Evolutionary conservation across 2,329 filamentous ascomycete genomes (phyloP).

Genomic region (Colletotrichum sp.): DNA sequence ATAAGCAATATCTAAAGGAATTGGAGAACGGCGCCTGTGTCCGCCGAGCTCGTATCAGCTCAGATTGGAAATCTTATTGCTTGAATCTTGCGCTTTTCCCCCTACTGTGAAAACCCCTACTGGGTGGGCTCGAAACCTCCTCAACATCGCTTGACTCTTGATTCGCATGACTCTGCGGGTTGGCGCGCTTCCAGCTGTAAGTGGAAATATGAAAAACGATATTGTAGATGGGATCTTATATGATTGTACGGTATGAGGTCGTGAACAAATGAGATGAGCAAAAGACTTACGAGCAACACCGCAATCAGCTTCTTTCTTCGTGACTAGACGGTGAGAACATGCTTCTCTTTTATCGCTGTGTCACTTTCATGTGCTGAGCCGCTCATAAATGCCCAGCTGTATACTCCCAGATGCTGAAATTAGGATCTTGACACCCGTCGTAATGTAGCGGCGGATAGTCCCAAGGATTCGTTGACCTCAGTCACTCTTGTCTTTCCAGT

Average conservation of each 20-base stretch:
- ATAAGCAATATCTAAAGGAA: rapidly evolving
- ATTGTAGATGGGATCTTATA: background rate
- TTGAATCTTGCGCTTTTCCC: background rate
- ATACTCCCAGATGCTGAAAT: background rate
- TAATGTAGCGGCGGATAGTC: background rate
- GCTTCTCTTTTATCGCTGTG: background rate
- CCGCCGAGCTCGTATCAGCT: background rate
- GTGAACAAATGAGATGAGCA: background rate
- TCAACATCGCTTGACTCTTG: background rate
- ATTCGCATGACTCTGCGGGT: background rate
- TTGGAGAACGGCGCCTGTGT: background rate
- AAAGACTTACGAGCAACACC: background rate
- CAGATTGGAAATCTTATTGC: background rate
- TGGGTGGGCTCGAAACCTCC: no score
- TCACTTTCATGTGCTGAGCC: background rate
- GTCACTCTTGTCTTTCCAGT: background rate
- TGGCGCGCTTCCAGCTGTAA: background rate
- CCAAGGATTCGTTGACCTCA: background rate
- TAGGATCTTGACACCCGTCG: rapidly evolving
- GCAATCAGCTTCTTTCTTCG: background rate
- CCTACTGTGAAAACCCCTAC: no score
- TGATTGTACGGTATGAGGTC: background rate
- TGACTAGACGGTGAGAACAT: rapidly evolving
- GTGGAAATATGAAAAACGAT: background rate
- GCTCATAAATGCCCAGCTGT: background rate